Conservation (phyloP, 805 yeast genomes). For the Ogataea kodamae region DNA sequence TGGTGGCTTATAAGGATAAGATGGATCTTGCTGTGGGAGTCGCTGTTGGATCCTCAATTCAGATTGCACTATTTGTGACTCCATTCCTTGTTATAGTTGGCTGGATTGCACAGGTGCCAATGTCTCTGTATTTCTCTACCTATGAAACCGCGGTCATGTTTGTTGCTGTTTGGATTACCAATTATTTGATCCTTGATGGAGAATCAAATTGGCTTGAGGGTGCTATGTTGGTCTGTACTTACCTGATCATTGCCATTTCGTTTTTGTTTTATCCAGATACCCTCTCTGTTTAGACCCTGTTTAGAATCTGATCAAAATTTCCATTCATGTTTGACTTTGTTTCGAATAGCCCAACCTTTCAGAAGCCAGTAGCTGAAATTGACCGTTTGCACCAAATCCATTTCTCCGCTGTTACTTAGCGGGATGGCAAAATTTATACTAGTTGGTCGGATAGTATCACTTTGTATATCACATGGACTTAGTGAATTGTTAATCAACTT, state of each 20-base stretch:
- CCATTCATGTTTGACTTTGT: constrained; percentile 18
- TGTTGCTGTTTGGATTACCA: constrained; percentile 83
- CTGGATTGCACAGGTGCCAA: constrained; percentile 88
- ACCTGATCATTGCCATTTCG: constrained; percentile 81
- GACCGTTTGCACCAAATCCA: constrained; percentile 13
- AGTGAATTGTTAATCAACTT: constrained; percentile 10
- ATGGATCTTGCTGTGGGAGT: constrained; percentile 98
- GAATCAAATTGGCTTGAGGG: constrained; percentile 98
- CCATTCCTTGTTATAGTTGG: constrained; percentile 93
- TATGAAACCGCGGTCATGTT: constrained; percentile 93
- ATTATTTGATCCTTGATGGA: constrained; percentile 86
- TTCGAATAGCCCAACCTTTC: constrained; percentile 20
- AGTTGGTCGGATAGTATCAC: constrained; percentile 4
- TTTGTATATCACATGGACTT: constrained; percentile 2
- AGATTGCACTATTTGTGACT: constrained; percentile 91
- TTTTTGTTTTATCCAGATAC: constrained; percentile 83
- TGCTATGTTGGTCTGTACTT: constrained; percentile 83
- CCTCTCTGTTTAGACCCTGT: constrained; percentile 16
- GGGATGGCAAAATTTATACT: constrained; percentile 11
- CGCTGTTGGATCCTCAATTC: constrained; percentile 93
- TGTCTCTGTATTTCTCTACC: constrained; percentile 87
- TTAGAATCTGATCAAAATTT: constrained; percentile 1
- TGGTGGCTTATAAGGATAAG: constrained; percentile 92
- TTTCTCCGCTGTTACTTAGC: constrained; percentile 7
- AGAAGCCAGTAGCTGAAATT: constrained; percentile 24